A percentile compares a stretch with the other conserved stretches of the same genome.
phyloP scores from a whole-genome alignment of 352 stramenopile genomes.

The Saprolegnia diclina region DNA sequence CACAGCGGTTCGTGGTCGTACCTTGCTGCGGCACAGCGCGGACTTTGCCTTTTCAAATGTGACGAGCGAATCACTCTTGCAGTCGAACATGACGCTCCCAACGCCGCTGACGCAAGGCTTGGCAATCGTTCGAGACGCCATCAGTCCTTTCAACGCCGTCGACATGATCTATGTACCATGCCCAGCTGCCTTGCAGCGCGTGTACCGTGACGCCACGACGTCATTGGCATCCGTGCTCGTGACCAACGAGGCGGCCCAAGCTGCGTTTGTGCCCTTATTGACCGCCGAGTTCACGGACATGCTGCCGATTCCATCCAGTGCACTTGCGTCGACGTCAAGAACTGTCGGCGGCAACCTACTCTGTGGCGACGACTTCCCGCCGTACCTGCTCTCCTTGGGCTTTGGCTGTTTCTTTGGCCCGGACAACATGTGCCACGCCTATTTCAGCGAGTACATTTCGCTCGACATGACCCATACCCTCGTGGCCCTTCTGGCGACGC shows the following conservation, averaged over 20 bases:
- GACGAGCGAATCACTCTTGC: not conserved
- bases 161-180: constrained; percentile 13
- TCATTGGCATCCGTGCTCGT: not conserved
- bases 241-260: not conserved
- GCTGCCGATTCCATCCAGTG: not conserved
- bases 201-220: constrained; percentile 11
- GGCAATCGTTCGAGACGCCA: not conserved
- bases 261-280: not conserved
- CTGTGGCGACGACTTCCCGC: constrained; percentile 1
- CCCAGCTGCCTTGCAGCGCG: not conserved
- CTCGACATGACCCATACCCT: not conserved
- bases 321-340: too few species aligned
- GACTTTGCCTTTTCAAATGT: constrained; percentile 4
- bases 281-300: not conserved
- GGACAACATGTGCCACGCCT: not conserved
- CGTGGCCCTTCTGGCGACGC: not conserved
- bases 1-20: not conserved
- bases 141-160: constrained; percentile 12
- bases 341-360: constrained; percentile 5
- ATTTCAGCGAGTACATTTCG: constrained; percentile 2
- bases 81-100: not conserved
- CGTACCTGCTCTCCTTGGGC: not conserved
- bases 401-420: not conserved
- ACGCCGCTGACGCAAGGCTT: constrained; percentile 5
- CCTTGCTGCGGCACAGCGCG: not conserved